Conservation (phyloP, 2,329 filamentous ascomycete genomes). For the Neonectria neomacrospora region DNA sequence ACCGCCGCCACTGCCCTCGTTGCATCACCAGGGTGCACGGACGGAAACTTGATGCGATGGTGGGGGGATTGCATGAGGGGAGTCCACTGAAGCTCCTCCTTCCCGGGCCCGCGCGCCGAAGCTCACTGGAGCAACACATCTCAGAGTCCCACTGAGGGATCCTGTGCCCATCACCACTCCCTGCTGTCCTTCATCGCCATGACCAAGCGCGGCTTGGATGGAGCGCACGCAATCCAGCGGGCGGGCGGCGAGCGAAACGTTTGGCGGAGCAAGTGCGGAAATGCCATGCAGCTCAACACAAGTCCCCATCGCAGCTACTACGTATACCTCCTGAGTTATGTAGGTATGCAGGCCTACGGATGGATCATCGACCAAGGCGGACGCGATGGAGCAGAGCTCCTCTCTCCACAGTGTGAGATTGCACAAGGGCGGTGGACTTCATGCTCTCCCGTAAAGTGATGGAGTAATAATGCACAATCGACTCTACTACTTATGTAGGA, state of each 20-base stretch:
- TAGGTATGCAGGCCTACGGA: too few species aligned
- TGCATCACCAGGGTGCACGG: slow-evolving; percentile 5
- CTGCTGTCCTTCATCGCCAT: neutral
- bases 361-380: neutral
- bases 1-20: neutral
- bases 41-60: neutral
- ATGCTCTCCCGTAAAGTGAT: slow-evolving; percentile 12
- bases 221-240: neutral
- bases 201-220: neutral
- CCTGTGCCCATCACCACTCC: neutral
- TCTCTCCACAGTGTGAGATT: slow-evolving; percentile 10
- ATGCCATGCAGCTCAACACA: neutral
- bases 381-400: slow-evolving; percentile 3
- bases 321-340: too few species aligned
- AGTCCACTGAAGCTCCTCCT: neutral
- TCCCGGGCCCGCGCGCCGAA: neutral
- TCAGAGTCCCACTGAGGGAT: neutral
- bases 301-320: neutral
- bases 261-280: neutral
- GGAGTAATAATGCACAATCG: slow-evolving; percentile 13
- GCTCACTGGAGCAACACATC: neutral
- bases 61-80: neutral
- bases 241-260: neutral
- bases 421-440: slow-evolving; percentile 2
- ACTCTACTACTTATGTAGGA: too few species aligned